Base-by-base conservation (phyloP, 441 rosid genomes). In the Euphorbia corollata region DNA sequence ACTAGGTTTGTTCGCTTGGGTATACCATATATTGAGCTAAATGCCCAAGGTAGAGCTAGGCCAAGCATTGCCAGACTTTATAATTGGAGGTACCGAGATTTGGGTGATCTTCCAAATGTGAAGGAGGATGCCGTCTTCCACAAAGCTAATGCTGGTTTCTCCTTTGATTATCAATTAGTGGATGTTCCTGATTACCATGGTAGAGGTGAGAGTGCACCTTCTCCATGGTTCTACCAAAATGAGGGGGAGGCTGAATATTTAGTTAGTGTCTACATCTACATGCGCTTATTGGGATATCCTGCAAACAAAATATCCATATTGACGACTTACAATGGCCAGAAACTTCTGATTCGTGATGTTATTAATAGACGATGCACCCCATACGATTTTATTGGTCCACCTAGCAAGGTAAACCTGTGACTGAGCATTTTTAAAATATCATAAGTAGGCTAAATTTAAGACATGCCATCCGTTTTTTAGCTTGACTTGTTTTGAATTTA, bases 1-100 rank as follows among this genome's bases (percentile, higher is more conserved):
- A 95, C 99, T 8, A 88, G 99, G 80, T 94, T 94, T 80, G 98
- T 94, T 74, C 98, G 99, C 65, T 84, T 91, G 39, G 99, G 98
- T 64, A 90, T 94, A 72, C 99, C 99, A 53, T 90, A 94, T 77
- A 91, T 91, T 53, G 99, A 94, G 86, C 98, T 94, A 67, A 94
- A 94, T 79, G 99, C 99, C 53, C 99, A 94, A 79, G 99, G 99
- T 77, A 84, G 99, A 88, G 97, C 99, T 70, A 82, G 99, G 80
- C 97, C 99, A 67, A 88, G 92, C 81, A 86, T 94, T 67, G 98
- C 98, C 53, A 73, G 82, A 74, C 98, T 94, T 48, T 94, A 91
- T 74, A 94, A 94, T 78, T 94, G 99, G 98, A 86, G 99, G 80
- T 94, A 94, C 79, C 83, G 95, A 78, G 96, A 91, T 60, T 79